These are phyloP conservation scores for Eimeria necatrix DNA, from an alignment of 169 alveolate genomes.

Conservation along the genomic window DNA sequence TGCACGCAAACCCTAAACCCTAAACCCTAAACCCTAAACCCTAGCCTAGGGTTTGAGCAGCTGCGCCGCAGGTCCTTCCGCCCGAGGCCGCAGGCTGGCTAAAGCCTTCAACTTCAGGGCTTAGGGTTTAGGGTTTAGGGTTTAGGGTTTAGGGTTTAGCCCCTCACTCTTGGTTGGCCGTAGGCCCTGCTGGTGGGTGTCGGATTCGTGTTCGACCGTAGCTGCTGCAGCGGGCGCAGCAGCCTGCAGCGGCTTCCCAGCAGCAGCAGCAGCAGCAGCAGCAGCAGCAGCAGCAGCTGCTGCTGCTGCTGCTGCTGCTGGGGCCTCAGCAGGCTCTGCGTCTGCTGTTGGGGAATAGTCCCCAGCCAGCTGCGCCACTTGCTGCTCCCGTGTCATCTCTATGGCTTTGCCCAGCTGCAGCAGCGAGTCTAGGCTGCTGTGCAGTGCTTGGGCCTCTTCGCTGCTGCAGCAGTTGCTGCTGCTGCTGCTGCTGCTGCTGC, in stretches of 20 bases:
- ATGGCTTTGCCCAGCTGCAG: constrained; percentile 22
- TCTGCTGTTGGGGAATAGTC: constrained; percentile 43
- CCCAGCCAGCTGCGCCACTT: constrained; percentile 41
- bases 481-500: constrained; percentile 25
- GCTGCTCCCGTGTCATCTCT: constrained; percentile 22
- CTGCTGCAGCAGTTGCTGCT: constrained; percentile 65
- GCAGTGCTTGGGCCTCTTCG: background rate
- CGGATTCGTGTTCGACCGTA: background rate
- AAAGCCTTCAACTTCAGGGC: too few species aligned
- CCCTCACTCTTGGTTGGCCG: background rate
- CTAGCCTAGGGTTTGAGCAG: too few species aligned
- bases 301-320: background rate
- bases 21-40: constrained; percentile 22
- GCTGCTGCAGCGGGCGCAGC: background rate
- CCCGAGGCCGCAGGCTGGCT: too few species aligned
- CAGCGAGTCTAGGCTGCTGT: constrained; percentile 28
- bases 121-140: constrained; percentile 5
- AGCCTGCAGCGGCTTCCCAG: background rate
- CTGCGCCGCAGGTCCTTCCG: too few species aligned
- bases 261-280: background rate
- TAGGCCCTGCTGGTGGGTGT: background rate
- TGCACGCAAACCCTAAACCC: constrained; percentile 41
- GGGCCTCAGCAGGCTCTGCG: background rate
- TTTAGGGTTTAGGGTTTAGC: constrained; percentile 4
- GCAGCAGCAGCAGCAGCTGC: constrained; percentile 40